These are phyloP conservation scores for Dalechampia spathulata DNA, from an alignment of 441 rosid species.

Conservation along the genomic window DNA sequence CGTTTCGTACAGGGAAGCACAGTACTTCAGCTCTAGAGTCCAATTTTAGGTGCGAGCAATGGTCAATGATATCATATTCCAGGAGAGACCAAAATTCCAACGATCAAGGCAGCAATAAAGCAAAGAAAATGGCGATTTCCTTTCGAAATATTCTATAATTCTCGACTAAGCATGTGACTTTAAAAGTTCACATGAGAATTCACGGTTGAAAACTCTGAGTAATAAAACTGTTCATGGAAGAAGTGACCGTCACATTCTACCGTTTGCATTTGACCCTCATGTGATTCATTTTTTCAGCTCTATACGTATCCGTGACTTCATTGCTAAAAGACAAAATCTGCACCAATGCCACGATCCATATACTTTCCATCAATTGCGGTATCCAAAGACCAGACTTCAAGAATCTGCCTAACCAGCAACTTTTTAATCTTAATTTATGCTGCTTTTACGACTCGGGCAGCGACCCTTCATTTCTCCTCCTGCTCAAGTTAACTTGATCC, in stretches of 20 bases:
- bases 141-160: background rate
- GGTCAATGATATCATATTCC: background rate
- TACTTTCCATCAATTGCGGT: constrained; percentile 30
- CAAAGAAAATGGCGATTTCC: background rate
- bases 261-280: constrained; percentile 7
- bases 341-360: constrained; percentile 7
- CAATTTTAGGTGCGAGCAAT: background rate
- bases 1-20: background rate
- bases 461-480: background rate
- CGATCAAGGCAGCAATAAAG: constrained; percentile 13
- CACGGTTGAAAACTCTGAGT: background rate
- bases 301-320: constrained; percentile 30
- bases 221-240: constrained; percentile 10
- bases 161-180: constrained; percentile 2
- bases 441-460: constrained; percentile 11
- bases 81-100: constrained; percentile 1
- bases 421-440: constrained; percentile 11
- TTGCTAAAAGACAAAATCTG: constrained; percentile 18
- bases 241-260: background rate
- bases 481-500: background rate
- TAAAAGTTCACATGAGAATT: constrained; percentile 6
- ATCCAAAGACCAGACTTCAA: constrained; percentile 21
- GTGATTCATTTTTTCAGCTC: constrained; percentile 12
- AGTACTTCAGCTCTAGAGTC: background rate
- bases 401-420: background rate